These are phyloP conservation scores for Sordariomycetes sp. DNA, from an alignment of 2,329 filamentous ascomycete species.

Conservation along the genomic window DNA sequence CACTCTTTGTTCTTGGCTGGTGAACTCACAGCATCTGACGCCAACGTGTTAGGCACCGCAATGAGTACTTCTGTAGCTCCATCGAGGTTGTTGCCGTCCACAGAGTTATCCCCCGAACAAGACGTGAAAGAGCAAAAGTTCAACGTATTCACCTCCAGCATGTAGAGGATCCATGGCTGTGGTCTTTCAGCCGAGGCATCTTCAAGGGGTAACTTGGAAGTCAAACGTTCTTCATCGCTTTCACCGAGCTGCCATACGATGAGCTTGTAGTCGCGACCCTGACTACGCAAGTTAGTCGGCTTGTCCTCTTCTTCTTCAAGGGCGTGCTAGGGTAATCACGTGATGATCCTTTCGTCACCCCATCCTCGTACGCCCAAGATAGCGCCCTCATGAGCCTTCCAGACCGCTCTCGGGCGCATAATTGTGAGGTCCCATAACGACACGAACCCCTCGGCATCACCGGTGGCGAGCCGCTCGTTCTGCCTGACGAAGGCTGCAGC, in stretches of 20 bases:
- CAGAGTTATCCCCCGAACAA: conserved; percentile 28
- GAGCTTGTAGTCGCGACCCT: conserved; percentile 82
- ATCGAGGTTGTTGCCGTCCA: conserved; percentile 8
- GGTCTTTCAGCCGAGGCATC: conserved; percentile 34
- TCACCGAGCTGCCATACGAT: conserved; percentile 69
- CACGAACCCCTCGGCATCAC: conserved; percentile 84
- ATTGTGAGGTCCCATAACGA: conserved; percentile 77
- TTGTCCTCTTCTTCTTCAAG: background rate
- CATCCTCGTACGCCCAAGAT: conserved; percentile 69
- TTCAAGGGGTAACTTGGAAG: conserved; percentile 64
- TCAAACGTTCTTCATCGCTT: conserved; percentile 54
- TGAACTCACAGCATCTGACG: conserved; percentile 46
- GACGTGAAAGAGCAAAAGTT: conserved; percentile 86
- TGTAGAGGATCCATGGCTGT: conserved; percentile 78
- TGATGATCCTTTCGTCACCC: conserved; percentile 66
- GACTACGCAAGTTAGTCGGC: conserved; percentile 39
- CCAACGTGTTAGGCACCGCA: conserved; percentile 71
- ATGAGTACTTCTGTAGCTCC: conserved; percentile 42
- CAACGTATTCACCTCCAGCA: conserved; percentile 80
- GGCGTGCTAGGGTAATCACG: conserved; percentile 47
- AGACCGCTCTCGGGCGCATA: conserved; percentile 74
- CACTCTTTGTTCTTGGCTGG: background rate
- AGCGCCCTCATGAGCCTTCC: conserved; percentile 73
- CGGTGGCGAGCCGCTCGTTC: conserved; percentile 73
- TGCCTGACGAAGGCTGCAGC: conserved; percentile 60